phyloP scores from a whole-genome alignment of 495 filamentous ascomycete species.

The Neurospora sp. region DNA sequence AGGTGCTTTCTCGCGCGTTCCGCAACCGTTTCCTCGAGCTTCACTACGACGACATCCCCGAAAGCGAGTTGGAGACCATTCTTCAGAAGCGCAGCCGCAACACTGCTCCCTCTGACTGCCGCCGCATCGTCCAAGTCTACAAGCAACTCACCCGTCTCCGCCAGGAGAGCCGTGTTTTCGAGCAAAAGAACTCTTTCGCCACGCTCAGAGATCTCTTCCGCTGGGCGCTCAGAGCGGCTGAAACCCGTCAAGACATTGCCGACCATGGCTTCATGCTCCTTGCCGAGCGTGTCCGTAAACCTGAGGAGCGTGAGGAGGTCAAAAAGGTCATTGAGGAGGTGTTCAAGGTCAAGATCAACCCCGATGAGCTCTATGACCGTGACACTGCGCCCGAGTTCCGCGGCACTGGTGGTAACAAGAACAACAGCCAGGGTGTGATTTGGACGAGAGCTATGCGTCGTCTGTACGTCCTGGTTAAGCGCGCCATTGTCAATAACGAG shows the following conservation, averaged over 20 bases:
- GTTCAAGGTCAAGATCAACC: slow-evolving; percentile 75
- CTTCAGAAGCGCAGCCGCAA: slow-evolving; percentile 73
- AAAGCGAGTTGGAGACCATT: slow-evolving; percentile 89
- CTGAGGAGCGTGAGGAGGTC: slow-evolving; percentile 72
- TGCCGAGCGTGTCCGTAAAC: slow-evolving; percentile 86
- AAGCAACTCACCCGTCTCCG: slow-evolving; percentile 78
- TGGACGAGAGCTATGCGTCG: slow-evolving; percentile 95
- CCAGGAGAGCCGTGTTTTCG: slow-evolving; percentile 82
- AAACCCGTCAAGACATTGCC: slow-evolving; percentile 79
- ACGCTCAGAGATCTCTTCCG: slow-evolving; percentile 93
- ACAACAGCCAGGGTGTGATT: slow-evolving; percentile 52
- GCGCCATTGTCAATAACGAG: slow-evolving; percentile 82
- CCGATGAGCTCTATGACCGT: slow-evolving; percentile 56
- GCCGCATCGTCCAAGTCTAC: slow-evolving; percentile 86
- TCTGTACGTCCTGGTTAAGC: slow-evolving; percentile 72
- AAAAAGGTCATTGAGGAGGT: slow-evolving; percentile 86
- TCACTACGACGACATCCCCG: slow-evolving; percentile 96
- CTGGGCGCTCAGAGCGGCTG: slow-evolving; percentile 83
- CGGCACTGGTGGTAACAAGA: slow-evolving; percentile 37
- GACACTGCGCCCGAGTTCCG: slow-evolving; percentile 43
- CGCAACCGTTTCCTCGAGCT: slow-evolving; percentile 94
- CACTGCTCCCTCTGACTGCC: slow-evolving; percentile 84
- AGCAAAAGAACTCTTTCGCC: slow-evolving; percentile 96
- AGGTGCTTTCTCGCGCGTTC: slow-evolving; percentile 86
- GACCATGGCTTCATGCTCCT: slow-evolving; percentile 92